These are phyloP conservation scores for Cladorrhinum samala DNA, from an alignment of 495 filamentous ascomycete species.

Conservation along the genomic window DNA sequence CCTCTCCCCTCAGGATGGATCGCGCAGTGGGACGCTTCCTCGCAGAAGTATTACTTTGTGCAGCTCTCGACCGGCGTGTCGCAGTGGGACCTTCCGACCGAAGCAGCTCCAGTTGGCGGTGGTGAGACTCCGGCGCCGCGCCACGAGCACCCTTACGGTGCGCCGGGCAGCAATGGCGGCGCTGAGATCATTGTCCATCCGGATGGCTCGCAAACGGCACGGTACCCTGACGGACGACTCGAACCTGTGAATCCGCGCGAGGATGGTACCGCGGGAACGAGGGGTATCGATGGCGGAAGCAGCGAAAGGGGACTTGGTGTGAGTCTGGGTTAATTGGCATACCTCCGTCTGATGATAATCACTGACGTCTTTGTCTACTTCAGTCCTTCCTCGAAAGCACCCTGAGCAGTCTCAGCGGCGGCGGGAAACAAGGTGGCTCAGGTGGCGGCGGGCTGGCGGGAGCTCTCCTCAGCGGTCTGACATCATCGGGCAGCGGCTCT, in stretches of 20 bases:
- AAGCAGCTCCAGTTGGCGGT: slow-evolving; percentile 46
- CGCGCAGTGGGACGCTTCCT: slow-evolving; percentile 72
- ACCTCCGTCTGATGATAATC: not conserved
- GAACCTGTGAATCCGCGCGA: slow-evolving; percentile 40
- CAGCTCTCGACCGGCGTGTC: slow-evolving; percentile 67
- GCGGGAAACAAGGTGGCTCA: slow-evolving; percentile 12
- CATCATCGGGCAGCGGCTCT: slow-evolving; percentile 31
- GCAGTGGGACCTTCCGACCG: slow-evolving; percentile 72
- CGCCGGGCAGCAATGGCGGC: slow-evolving; percentile 27
- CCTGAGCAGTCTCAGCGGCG: slow-evolving; percentile 18
- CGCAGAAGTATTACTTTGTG: slow-evolving; percentile 74
- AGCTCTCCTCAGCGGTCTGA: slow-evolving; percentile 27
- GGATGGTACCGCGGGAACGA: slow-evolving; percentile 21
- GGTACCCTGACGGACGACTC: slow-evolving; percentile 44
- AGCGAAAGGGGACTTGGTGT: slow-evolving; percentile 44
- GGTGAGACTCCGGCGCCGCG: slow-evolving; percentile 43
- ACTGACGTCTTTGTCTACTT: not conserved
- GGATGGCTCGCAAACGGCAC: slow-evolving; percentile 46
- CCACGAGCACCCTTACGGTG: slow-evolving; percentile 47
- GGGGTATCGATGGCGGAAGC: slow-evolving; percentile 27
- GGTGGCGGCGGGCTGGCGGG: slow-evolving; percentile 32
- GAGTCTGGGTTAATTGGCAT: slow-evolving; percentile 16
- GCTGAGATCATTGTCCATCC: slow-evolving; percentile 46
- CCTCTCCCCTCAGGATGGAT: slow-evolving; percentile 71
- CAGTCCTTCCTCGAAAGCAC: slow-evolving; percentile 26